A percentile compares a stretch with the other conserved stretches of the same genome.
These are phyloP conservation scores for Mercurialis annua DNA, from an alignment of 345 rosid genomes.

Conservation along the genomic window DNA sequence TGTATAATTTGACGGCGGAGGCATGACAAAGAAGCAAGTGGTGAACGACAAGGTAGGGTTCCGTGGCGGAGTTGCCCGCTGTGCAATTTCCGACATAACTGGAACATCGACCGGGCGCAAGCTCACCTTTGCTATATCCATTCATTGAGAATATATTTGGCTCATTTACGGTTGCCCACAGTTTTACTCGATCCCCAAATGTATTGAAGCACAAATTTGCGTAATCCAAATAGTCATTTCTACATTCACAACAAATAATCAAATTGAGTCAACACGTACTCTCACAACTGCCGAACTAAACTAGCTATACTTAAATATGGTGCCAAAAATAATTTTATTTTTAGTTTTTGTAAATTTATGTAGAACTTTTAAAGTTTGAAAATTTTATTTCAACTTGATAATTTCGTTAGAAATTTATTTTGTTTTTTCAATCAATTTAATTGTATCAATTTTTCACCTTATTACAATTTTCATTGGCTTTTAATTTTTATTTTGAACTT, in stretches of 20 bases:
- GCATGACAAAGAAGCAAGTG: constrained; percentile 15
- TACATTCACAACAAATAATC: not conserved
- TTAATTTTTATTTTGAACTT: no score
- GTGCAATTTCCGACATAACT: constrained; percentile 10
- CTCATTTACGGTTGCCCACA: constrained; percentile 20
- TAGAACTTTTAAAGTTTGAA: no score
- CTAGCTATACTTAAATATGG: no score
- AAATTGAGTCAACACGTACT: no score
- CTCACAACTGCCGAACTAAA: no score
- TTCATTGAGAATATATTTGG: constrained; percentile 8
- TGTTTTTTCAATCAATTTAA: no score
- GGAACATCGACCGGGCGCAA: constrained; percentile 26
- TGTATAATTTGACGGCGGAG: constrained; percentile 16
- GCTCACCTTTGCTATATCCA: not conserved
- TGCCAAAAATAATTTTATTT: no score
- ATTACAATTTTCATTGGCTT: no score
- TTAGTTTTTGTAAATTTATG: no score
- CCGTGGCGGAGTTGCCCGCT: constrained; percentile 20
- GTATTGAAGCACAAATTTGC: constrained; percentile 23
- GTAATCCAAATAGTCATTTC: constrained; percentile 9
- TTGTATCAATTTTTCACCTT: no score
- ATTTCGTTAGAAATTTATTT: no score
- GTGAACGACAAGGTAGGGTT: constrained; percentile 18
- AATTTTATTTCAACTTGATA: no score
- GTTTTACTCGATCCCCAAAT: constrained; percentile 24